Percentiles rank a stretch among this genome's conserved stretches.
Evolutionary conservation across 108 stramenopile species (phyloP).

Genomic region (Aurantiochytrium sp.): DNA sequence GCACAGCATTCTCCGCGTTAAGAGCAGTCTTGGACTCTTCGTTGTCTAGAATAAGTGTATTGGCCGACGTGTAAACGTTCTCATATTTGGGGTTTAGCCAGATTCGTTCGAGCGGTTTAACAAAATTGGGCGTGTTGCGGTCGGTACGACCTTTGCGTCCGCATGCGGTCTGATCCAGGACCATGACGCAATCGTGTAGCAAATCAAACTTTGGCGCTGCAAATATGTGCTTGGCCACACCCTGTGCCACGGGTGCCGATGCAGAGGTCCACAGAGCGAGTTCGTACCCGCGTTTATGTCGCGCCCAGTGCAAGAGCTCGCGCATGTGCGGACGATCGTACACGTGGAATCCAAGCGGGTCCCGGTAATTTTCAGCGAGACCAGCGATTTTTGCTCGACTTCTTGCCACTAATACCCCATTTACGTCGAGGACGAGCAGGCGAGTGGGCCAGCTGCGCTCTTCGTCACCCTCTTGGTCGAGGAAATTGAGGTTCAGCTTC

Average conservation of each 20-base stretch:
- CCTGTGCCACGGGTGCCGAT: not conserved
- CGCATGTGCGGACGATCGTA: not conserved
- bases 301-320: slow-evolving; percentile 2
- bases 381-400: not conserved
- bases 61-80: not conserved
- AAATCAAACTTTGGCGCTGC: not conserved
- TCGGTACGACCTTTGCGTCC: not conserved
- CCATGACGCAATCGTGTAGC: not conserved
- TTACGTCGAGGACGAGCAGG: not conserved
- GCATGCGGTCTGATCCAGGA: not conserved
- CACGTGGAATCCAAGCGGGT: not conserved
- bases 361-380: not conserved
- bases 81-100: not conserved
- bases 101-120: not conserved
- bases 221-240: not conserved
- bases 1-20: not conserved
- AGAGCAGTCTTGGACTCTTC: not conserved
- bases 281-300: not conserved
- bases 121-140: not conserved
- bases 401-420: not conserved
- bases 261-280: not conserved
- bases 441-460: not conserved
- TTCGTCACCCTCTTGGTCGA: not conserved
- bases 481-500: not conserved
- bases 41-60: not conserved